These are phyloP conservation scores for Talaromyces sp. DNA, from an alignment of 2,329 filamentous ascomycete species.

Conservation along the genomic window DNA sequence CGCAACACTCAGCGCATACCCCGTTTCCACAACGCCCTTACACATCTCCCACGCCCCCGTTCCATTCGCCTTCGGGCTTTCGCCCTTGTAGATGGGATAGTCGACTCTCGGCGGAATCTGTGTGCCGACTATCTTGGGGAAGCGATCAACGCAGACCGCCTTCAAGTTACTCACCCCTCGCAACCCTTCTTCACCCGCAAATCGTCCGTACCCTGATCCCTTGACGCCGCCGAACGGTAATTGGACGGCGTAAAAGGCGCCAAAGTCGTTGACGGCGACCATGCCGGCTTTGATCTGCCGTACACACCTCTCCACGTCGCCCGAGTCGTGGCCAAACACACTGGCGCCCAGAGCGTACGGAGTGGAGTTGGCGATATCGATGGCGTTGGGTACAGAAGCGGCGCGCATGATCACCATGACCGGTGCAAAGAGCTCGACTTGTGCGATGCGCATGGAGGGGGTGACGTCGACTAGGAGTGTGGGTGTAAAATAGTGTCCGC, in stretches of 20 bases:
- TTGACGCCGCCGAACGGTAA: slow-evolving; percentile 89
- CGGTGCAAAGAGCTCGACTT: slow-evolving; percentile 88
- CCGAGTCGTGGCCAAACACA: slow-evolving; percentile 71
- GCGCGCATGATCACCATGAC: slow-evolving; percentile 83
- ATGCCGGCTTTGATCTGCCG: slow-evolving; percentile 73
- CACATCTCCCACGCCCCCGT: slow-evolving; percentile 58
- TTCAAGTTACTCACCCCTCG: slow-evolving; percentile 83
- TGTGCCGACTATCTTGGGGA: slow-evolving; percentile 58
- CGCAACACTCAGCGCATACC: slow-evolving; percentile 43
- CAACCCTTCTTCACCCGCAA: slow-evolving; percentile 85
- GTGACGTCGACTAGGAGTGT: slow-evolving; percentile 91
- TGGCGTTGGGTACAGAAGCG: slow-evolving; percentile 60
- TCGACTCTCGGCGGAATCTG: slow-evolving; percentile 74
- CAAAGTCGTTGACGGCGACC: slow-evolving; percentile 95
- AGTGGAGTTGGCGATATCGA: slow-evolving; percentile 77
- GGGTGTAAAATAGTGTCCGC: slow-evolving; percentile 87
- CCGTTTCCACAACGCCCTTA: slow-evolving; percentile 45
- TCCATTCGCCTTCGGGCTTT: slow-evolving; percentile 51
- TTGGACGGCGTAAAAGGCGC: slow-evolving; percentile 86
- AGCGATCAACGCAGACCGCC: slow-evolving; percentile 74
- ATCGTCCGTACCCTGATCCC: slow-evolving; percentile 87
- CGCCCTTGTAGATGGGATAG: slow-evolving; percentile 71
- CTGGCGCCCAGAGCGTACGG: slow-evolving; percentile 82
- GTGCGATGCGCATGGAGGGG: slow-evolving; percentile 77
- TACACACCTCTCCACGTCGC: slow-evolving; percentile 62